These are phyloP conservation scores for Suhomyces bokatorum DNA, from an alignment of 1,139 yeast genomes.

Conservation along the genomic window DNA sequence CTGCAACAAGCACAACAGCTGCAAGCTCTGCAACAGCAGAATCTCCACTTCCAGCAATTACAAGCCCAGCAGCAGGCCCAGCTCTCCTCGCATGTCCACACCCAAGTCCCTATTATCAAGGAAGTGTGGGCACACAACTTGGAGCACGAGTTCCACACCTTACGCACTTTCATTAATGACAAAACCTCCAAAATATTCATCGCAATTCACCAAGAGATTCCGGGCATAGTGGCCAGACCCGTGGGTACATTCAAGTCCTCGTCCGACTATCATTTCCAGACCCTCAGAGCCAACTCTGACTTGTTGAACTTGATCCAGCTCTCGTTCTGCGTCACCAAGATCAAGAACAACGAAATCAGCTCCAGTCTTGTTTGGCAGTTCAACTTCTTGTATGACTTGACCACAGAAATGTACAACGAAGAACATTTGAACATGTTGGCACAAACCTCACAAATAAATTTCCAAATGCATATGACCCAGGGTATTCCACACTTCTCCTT, in stretches of 20 bases:
- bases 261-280: conserved; percentile 93
- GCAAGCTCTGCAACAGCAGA: conserved; percentile 14
- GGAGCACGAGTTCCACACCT: conserved; percentile 74
- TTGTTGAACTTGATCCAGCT: conserved; percentile 82
- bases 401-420: conserved; percentile 82
- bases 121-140: conserved; percentile 89
- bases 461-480: conserved; percentile 67
- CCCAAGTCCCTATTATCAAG: conserved; percentile 44
- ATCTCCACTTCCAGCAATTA: conserved; percentile 14
- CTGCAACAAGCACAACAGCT: conserved; percentile 19
- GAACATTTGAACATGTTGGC: conserved; percentile 65
- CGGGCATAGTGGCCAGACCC: conserved; percentile 95
- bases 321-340: conserved; percentile 81
- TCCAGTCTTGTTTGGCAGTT: conserved; percentile 90
- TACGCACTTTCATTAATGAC: conserved; percentile 66
- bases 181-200: conserved; percentile 61
- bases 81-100: conserved; percentile 17
- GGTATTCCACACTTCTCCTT: conserved; percentile 83
- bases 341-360: conserved; percentile 65
- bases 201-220: conserved; percentile 87
- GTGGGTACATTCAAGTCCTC: conserved; percentile 92
- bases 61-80: conserved; percentile 23
- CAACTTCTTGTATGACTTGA: conserved; percentile 79
- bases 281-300: conserved; percentile 89
- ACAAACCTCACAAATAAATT: conserved; percentile 81